Evolutionary conservation across 768 basidiomycete species (phyloP).

Genomic region (Pisolithus marmoratus): DNA sequence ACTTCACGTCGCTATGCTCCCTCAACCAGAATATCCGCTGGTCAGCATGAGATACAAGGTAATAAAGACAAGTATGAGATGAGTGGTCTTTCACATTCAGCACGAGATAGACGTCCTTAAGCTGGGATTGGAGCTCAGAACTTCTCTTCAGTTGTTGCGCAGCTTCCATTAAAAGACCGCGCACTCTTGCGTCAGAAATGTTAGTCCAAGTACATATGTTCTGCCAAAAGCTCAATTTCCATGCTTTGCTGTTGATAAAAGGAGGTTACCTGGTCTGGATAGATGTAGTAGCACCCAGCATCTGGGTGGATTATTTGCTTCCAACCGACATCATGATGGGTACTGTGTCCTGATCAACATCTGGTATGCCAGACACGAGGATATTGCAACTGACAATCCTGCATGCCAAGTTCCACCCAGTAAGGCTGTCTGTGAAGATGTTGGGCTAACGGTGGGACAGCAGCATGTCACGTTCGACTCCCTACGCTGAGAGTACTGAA

Average conservation of each 20-base stretch:
- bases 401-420: background rate
- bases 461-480: background rate
- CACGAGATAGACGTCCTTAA: conserved; percentile 13
- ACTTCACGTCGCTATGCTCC: conserved; percentile 13
- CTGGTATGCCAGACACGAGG: background rate
- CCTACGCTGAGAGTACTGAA: too few relatives aligned
- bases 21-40: conserved; percentile 25
- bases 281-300: conserved; percentile 25
- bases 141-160: background rate
- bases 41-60: conserved; percentile 24
- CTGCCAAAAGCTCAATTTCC: background rate
- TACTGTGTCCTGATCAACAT: background rate
- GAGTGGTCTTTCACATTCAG: conserved; percentile 7
- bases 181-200: background rate
- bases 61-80: conserved; percentile 13
- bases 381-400: background rate
- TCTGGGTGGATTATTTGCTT: conserved; percentile 25
- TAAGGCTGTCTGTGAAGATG: background rate
- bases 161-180: background rate
- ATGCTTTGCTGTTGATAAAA: background rate
- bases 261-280: conserved; percentile 25
- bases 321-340: conserved; percentile 21
- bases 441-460: background rate
- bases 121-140: background rate
- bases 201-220: background rate